Conservation (phyloP, 495 filamentous ascomycete genomes). For the Hypoxylon lenormandii region DNA sequence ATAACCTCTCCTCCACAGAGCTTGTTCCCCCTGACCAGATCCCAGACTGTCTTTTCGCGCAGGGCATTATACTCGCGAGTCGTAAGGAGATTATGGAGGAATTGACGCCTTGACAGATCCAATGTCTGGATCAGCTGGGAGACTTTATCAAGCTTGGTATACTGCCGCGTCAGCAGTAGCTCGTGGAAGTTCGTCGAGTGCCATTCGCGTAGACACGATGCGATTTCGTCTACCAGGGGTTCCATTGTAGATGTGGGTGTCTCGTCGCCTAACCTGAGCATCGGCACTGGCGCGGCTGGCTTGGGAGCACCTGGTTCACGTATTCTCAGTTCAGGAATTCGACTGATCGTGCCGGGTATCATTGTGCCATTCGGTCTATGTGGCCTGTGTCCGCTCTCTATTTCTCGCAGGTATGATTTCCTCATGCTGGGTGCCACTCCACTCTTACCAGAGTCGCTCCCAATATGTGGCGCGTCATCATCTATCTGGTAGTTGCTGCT, state of each 20-base stretch:
- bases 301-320: constrained; percentile 74
- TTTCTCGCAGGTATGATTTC: constrained; percentile 38
- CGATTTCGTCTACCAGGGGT: constrained; percentile 96
- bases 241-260: constrained; percentile 87
- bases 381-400: constrained; percentile 42
- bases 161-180: constrained; percentile 83
- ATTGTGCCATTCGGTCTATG: constrained; percentile 46
- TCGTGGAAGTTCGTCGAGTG: constrained; percentile 97
- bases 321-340: constrained; percentile 25
- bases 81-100: constrained; percentile 92
- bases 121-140: constrained; percentile 80
- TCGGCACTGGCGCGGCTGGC: constrained; percentile 91
- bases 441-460: constrained; percentile 62
- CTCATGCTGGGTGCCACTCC: constrained; percentile 54
- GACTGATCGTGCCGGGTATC: constrained; percentile 8
- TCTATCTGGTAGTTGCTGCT: constrained; percentile 51
- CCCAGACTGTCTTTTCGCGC: constrained; percentile 91
- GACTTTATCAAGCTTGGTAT: constrained; percentile 82
- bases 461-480: constrained; percentile 46
- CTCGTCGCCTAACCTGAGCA: constrained; percentile 97
- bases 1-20: constrained; percentile 90
- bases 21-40: constrained; percentile 92
- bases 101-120: constrained; percentile 84
- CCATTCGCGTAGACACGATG: constrained; percentile 95
- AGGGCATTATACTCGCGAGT: constrained; percentile 78